Conservation (phyloP, 495 filamentous ascomycete species). For the Bombardia bombarda region DNA sequence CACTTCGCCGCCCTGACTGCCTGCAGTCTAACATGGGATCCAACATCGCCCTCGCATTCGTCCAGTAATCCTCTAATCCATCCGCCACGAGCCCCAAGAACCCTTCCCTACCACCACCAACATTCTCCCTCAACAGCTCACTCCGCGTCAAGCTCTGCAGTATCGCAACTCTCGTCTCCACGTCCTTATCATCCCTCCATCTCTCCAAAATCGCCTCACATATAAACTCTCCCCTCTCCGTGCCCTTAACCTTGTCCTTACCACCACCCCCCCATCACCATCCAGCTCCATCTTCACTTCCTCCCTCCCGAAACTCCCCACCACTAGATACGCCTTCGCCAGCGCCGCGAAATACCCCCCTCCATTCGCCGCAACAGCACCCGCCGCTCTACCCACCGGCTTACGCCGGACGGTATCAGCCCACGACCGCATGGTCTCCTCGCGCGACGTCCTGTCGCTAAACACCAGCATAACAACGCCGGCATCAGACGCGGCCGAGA, state of each 20-base stretch:
- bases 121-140: slow-evolving; percentile 26
- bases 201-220: slow-evolving; percentile 26
- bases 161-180: slow-evolving; percentile 53
- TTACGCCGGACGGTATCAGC: slow-evolving; percentile 24
- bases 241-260: no score
- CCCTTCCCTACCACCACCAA: no score
- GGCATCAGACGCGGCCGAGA: slow-evolving; percentile 33
- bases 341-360: slow-evolving; percentile 38
- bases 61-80: slow-evolving; percentile 80
- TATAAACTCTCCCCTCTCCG: no score
- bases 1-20: slow-evolving; percentile 56
- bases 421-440: slow-evolving; percentile 29
- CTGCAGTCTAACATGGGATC: slow-evolving; percentile 71
- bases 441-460: slow-evolving; percentile 17
- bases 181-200: slow-evolving; percentile 35
- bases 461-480: slow-evolving; percentile 33
- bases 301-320: slow-evolving; percentile 10
- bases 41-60: slow-evolving; percentile 82
- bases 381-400: slow-evolving; percentile 17
- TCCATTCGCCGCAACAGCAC: slow-evolving; percentile 14
- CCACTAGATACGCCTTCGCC: slow-evolving; percentile 24
- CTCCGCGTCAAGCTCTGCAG: slow-evolving; percentile 50
- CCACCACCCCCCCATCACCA: no score
- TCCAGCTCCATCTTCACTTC: slow-evolving; percentile 6
- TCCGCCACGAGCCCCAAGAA: slow-evolving; percentile 35